phyloP scores from a whole-genome alignment of 2,329 filamentous ascomycete species.

The Scedosporium dehoogii region DNA sequence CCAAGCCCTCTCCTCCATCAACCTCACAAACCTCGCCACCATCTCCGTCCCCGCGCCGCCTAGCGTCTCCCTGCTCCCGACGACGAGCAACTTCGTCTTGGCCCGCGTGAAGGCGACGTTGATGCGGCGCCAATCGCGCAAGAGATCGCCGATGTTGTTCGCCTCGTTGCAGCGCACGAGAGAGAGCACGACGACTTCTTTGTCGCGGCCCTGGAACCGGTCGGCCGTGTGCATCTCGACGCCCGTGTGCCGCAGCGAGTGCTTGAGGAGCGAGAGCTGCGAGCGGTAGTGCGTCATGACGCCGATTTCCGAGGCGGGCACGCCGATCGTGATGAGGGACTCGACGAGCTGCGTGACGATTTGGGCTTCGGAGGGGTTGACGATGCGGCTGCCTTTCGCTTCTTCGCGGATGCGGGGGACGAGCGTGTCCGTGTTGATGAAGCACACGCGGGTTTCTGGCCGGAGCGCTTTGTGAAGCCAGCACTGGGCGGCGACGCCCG shows the following conservation, averaged over 20 bases:
- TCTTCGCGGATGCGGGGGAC: slow-evolving; percentile 57
- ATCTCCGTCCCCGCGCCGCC: slow-evolving; percentile 63
- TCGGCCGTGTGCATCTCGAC: slow-evolving; percentile 97
- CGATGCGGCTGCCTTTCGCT: slow-evolving; percentile 72
- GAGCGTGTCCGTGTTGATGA: slow-evolving; percentile 81
- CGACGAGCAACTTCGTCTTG: slow-evolving; percentile 79
- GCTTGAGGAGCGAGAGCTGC: slow-evolving; percentile 74
- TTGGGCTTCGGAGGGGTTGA: slow-evolving; percentile 74
- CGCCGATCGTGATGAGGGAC: slow-evolving; percentile 63
- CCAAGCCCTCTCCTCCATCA: slow-evolving; percentile 77
- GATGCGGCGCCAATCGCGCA: slow-evolving; percentile 85
- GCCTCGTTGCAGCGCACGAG: slow-evolving; percentile 81
- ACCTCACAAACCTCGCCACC: slow-evolving; percentile 60
- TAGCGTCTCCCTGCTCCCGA: slow-evolving; percentile 74
- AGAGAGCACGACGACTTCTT: slow-evolving; percentile 80
- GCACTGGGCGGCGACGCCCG: slow-evolving; percentile 40
- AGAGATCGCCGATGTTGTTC: slow-evolving; percentile 75
- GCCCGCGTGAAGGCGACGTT: slow-evolving; percentile 94
- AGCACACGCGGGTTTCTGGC: slow-evolving; percentile 65
- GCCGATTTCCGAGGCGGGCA: slow-evolving; percentile 69
- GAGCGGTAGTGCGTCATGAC: slow-evolving; percentile 96
- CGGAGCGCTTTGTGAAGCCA: slow-evolving; percentile 68
- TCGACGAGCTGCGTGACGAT: slow-evolving; percentile 74
- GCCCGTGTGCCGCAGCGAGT: slow-evolving; percentile 51
- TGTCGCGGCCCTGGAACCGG: slow-evolving; percentile 92